phyloP scores from a whole-genome alignment of 257 asterid genomes.

The Rubia yunnanensis region DNA sequence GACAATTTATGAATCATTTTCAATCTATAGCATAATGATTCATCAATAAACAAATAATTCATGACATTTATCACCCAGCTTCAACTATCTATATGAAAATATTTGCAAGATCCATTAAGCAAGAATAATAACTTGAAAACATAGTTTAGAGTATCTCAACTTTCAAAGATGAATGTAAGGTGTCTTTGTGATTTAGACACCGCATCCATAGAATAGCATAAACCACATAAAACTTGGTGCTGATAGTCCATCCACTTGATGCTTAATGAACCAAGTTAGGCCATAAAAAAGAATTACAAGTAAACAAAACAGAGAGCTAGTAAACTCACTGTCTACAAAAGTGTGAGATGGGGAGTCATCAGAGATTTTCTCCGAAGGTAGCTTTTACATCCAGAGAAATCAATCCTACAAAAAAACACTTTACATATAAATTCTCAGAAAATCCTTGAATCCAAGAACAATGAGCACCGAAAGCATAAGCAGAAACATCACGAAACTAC shows the following conservation, averaged over 20 bases:
- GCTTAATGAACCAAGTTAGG: slow-evolving; percentile 15
- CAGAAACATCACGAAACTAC: background rate
- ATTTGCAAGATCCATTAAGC: too few relatives aligned
- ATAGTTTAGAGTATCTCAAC: too few relatives aligned
- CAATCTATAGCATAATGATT: too few relatives aligned
- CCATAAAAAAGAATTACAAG: background rate
- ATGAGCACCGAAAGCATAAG: background rate
- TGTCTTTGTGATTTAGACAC: too few relatives aligned
- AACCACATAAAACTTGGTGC: slow-evolving; percentile 82
- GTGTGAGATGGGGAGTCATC: slow-evolving; percentile 43
- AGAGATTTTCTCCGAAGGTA: too few relatives aligned
- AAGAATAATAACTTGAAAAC: too few relatives aligned
- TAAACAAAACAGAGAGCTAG: background rate
- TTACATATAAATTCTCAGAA: background rate
- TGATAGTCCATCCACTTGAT: slow-evolving; percentile 70
- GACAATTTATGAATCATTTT: too few relatives aligned
- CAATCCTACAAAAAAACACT: slow-evolving; percentile 39
- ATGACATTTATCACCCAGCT: too few relatives aligned
- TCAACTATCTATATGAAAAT: too few relatives aligned
- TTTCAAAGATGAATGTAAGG: too few relatives aligned
- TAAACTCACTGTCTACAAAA: slow-evolving; percentile 55
- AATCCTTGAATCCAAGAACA: background rate
- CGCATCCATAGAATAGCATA: slow-evolving; percentile 73
- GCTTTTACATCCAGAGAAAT: slow-evolving; percentile 62
- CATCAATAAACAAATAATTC: too few relatives aligned